A percentile compares a stretch with the other conserved stretches of the same genome.
Conservation (phyloP, 257 asterid species). For the Rhazya stricta region DNA sequence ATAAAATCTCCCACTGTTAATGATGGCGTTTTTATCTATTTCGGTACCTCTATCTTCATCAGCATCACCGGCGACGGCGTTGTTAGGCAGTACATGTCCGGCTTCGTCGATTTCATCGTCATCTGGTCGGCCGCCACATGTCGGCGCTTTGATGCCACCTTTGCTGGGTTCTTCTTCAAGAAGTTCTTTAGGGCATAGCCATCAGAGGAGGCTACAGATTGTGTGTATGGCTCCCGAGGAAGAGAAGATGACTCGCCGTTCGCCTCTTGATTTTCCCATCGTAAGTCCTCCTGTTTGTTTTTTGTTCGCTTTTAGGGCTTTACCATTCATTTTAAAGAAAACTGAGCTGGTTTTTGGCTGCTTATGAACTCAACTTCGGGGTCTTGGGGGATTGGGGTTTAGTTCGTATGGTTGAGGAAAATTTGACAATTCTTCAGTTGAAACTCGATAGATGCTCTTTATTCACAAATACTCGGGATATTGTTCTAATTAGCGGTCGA, state of each 20-base stretch:
- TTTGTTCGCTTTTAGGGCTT: background rate
- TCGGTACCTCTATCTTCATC: constrained; percentile 31
- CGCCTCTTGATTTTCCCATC: constrained; percentile 84
- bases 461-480: background rate
- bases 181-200: constrained; percentile 15
- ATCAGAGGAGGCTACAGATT: constrained; percentile 35
- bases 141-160: constrained; percentile 21
- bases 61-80: constrained; percentile 29
- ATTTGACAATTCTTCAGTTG: background rate
- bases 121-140: constrained; percentile 22
- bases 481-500: background rate
- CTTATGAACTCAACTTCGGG: background rate
- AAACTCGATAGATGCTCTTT: background rate
- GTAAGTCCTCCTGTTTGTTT: constrained; percentile 29
- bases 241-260: constrained; percentile 90
- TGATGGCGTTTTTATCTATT: constrained; percentile 43
- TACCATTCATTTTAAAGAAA: background rate
- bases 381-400: background rate
- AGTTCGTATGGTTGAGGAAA: background rate
- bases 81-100: background rate
- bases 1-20: background rate
- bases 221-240: constrained; percentile 95
- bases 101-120: constrained; percentile 19
- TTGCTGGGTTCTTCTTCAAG: constrained; percentile 2
- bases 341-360: background rate